Evolutionary conservation across 352 stramenopile species (phyloP), one percentile per base, ranked within the genome.

Genomic region (Phytophthora litchii): DNA sequence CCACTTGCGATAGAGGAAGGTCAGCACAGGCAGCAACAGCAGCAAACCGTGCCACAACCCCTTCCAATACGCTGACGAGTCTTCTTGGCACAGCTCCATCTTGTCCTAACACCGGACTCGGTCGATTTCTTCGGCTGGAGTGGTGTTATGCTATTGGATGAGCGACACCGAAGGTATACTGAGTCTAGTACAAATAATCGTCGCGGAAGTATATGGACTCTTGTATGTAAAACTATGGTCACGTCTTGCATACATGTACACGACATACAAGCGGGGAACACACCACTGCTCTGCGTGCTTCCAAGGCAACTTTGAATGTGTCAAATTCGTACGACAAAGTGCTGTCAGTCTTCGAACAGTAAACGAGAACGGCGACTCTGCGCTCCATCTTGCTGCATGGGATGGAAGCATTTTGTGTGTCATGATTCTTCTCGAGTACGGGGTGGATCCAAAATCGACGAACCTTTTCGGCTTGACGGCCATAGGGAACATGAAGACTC

Each of bases 291-390:
- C 81, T 27, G 79, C 80, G 7, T 89, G 82, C 21, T 73, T 73
- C 6, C 83, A 90, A 52, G 79, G 79, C n/a, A 84, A 92, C 51
- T 89, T 71, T 21, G 68, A 81, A 2, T 91, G 78, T 41, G 76
- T 71, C 25, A 81, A 83, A 50, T 94, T 92, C 19, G 55, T 94
- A 7, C 54, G 92, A 0, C 77, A 92, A 55, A 92, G 80, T 25
- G 85, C 85, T 14, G 78, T 72, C 14, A 89, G 79, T 34, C 66
- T 90, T 11, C 21, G 37, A 2, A 65, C 62, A 9, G 55, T 67
- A 32, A 90, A 91, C 23, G 43, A 61, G 1, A 75, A 64, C 36
- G 70, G 72, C 3, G 68, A 91, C 46, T 78, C 84, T 3, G 74
- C 80, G 6, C 63, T 94, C 5, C 82, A 94, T 52, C 61, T 90